phyloP scores from a whole-genome alignment of 352 stramenopile species.

The Phytophthora aleatoria region DNA sequence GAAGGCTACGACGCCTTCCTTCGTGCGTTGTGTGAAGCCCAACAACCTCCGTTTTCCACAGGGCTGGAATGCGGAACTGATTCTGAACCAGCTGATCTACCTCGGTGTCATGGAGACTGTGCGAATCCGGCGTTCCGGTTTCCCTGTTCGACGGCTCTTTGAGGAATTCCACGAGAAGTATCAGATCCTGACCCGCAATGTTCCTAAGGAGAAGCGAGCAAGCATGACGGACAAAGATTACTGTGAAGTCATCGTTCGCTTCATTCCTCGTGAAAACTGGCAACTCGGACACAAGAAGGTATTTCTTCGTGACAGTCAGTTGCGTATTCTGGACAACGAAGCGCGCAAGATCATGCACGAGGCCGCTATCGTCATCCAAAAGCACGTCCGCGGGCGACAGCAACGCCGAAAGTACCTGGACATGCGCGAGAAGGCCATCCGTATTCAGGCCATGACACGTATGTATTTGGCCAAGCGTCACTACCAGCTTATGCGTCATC shows the following conservation, averaged over 20 bases:
- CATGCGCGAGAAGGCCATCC: slow-evolving; percentile 63
- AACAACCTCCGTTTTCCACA: slow-evolving; percentile 90
- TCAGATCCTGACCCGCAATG: slow-evolving; percentile 80
- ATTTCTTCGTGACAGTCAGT: slow-evolving; percentile 84
- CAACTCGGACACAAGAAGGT: slow-evolving; percentile 90
- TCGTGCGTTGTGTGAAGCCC: slow-evolving; percentile 93
- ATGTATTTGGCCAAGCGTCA: slow-evolving; percentile 68
- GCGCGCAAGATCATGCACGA: slow-evolving; percentile 87
- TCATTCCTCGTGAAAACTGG: slow-evolving; percentile 86
- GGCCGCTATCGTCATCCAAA: slow-evolving; percentile 78
- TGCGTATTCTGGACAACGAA: slow-evolving; percentile 85
- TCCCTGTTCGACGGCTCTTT: slow-evolving; percentile 86
- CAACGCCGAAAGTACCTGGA: slow-evolving; percentile 73
- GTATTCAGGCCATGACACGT: slow-evolving; percentile 67
- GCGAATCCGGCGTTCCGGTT: slow-evolving; percentile 87
- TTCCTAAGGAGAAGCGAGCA: slow-evolving; percentile 55
- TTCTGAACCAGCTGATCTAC: slow-evolving; percentile 90
- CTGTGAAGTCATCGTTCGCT: slow-evolving; percentile 83
- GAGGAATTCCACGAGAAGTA: slow-evolving; percentile 90
- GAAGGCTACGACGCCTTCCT: slow-evolving; percentile 82
- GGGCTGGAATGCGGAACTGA: slow-evolving; percentile 87
- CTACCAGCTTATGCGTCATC: slow-evolving; percentile 56
- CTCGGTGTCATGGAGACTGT: slow-evolving; percentile 92
- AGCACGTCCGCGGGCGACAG: slow-evolving; percentile 66
- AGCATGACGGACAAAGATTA: slow-evolving; percentile 77